Evolutionary conservation across 2,329 filamentous ascomycete species (phyloP).

Genomic region (Hymenoscyphus fraxineus): DNA sequence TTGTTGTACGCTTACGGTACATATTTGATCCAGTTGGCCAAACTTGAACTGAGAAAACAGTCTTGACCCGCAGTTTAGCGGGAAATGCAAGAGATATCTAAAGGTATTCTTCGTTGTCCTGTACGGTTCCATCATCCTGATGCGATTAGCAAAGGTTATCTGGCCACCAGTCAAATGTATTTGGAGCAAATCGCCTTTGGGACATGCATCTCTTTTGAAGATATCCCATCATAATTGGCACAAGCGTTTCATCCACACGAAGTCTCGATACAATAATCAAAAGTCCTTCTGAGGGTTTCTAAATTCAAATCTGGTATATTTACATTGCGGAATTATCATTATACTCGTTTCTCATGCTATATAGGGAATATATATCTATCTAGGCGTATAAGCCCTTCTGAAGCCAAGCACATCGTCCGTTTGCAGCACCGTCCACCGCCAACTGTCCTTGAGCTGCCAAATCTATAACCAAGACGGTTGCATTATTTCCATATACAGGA

Average conservation of each 20-base stretch:
- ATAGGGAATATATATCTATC: not conserved
- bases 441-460: slow-evolving; percentile 18
- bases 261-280: not conserved
- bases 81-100: too few species aligned
- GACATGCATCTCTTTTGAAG: not conserved
- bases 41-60: too few species aligned
- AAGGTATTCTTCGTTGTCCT: too few species aligned
- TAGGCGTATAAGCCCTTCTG: slow-evolving; percentile 26
- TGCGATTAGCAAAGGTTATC: too few species aligned
- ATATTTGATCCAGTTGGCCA: too few species aligned
- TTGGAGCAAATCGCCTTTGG: not conserved
- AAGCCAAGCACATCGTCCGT: slow-evolving; percentile 36
- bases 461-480: slow-evolving; percentile 17
- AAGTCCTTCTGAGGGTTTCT: not conserved
- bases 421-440: slow-evolving; percentile 28
- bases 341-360: not conserved
- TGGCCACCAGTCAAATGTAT: too few species aligned
- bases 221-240: not conserved
- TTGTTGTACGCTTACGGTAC: too few species aligned
- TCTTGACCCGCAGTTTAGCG: too few species aligned
- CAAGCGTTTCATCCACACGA: not conserved
- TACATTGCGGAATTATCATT: not conserved
- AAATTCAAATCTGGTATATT: not conserved
- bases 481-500: slow-evolving; percentile 23
- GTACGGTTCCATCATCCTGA: too few species aligned